Evolutionary conservation across 352 stramenopile genomes (phyloP), one percentile per base, ranked within the genome.

Genomic region (Globisporangium splendens): DNA sequence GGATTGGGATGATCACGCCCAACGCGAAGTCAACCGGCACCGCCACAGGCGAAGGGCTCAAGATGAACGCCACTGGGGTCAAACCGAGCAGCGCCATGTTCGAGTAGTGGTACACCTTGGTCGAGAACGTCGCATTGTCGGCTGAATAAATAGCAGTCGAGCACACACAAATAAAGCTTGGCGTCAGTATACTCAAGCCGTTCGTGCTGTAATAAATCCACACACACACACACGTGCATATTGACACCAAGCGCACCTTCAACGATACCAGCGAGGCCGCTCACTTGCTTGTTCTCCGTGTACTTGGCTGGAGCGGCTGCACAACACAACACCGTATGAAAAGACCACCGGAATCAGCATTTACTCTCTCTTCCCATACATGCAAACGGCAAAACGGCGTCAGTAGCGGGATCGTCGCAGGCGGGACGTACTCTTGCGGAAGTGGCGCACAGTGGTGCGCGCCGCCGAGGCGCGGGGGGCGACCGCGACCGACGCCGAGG

Each of bases 1-100:
- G 94, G 42, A 93, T 73, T 3, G 91, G 81, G 65, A 98, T 79
- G 46, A 93, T 74, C 43, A 87, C 77, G 47, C 87, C 79, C 15
- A 98, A 63, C 44, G 80, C 72, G 48, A 89, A 66, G 67, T 96
- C 88, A 47, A 96, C 82, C 3, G 86, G 83, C 38, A 91, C 39
- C 50, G 69, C 70, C 21, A 94, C 60, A 24, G 73, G 50, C 63
- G 85, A 94, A n/a, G 85, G 85, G 61, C 80, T 91, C 52, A 92
- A 65, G 44, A 89, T 66, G 54, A 92, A 83, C 46, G 85, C 85
- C n/a, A 80, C 62, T 0, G 85, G 85, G 61, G 88, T 70, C 22
- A 88, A 56, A 10, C 48, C 79, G 48, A 91, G 66, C 50, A 93
- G 71, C 12, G 60, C 75, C 39, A 83, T 13, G 61, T 61, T 84